Base-by-base conservation (phyloP, 2,329 filamentous ascomycete genomes). In the Aspergillus latus region DNA sequence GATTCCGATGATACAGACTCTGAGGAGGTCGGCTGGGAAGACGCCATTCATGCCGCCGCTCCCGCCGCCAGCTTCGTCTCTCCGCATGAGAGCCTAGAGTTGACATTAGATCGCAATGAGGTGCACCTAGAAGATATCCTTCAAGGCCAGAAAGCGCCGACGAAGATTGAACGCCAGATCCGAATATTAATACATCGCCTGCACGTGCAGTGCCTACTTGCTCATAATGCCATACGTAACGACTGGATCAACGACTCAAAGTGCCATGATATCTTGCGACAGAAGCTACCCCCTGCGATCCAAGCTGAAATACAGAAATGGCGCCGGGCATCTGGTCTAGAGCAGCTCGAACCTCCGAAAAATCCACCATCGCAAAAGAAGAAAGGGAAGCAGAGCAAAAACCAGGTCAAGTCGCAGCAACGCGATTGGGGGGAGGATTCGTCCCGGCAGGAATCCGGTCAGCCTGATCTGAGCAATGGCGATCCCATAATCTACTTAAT, bases 211-310 rank as follows among this genome's bases (percentile, higher is more conserved):
- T 84, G 86, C 51, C 78, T 99, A 13, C 82, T 99, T 58, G 97
- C 88, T 81, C 92, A 97, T 70, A 97, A 97, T 68, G 84, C 90
- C 0, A 74, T 94, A 11, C 85, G 90, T 42, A 97, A 97, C 70
- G 80, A 84, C 0, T 97, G 93, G 88, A 76, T 92, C 16, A 90
- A 90, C 63, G 89, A 97, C 65, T 72, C 81, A 3, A 84, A 89
- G 59, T 80, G 95, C 0, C 90, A 94, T 59, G 84, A 86, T 9
- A 88, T 86, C 13, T 79, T 97, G 68, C 80, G 94, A 3, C 84
- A 86, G n/a, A 87, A 90, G 56, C 66, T 96, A 5, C 82, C 89
- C 0, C 79, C 84, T 0, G 82, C 83, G 5, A 77, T 93, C 4
- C 87, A 84, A 75, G 84, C 85, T 11, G 89, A 92, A 67, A 79